Evolutionary conservation across 345 rosid genomes (phyloP).

Genomic region (Lagerstroemia speciosa): DNA sequence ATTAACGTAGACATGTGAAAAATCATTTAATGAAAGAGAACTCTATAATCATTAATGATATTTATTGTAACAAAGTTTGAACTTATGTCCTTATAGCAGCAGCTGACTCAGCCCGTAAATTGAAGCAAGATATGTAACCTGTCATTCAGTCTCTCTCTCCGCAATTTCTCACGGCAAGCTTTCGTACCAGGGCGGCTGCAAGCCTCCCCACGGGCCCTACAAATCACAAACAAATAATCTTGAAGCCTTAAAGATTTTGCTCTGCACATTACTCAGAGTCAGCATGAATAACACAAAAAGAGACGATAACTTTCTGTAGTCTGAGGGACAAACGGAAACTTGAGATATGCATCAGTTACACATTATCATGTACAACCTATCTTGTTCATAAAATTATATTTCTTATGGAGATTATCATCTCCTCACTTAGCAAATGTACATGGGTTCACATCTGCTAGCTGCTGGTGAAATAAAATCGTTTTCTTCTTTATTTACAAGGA

Average conservation of each 20-base stretch:
- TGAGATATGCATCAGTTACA: not conserved
- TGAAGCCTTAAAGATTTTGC: not conserved
- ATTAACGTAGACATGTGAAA: not conserved
- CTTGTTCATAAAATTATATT: not conserved
- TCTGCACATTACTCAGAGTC: not conserved
- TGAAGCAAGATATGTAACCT: conserved; percentile 22
- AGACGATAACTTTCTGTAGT: not conserved
- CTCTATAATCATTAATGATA: not conserved
- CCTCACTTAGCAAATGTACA: not conserved
- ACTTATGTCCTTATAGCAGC: not conserved
- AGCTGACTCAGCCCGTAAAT: not conserved
- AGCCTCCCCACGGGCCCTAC: conserved; percentile 22
- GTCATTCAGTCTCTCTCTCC: conserved; percentile 79
- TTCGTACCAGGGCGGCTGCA: conserved; percentile 37
- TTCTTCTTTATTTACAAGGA: not conserved
- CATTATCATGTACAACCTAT: not conserved
- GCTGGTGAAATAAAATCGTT: not conserved
- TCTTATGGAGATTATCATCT: not conserved
- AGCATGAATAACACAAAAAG: not conserved
- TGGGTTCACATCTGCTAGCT: not conserved
- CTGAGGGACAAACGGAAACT: not conserved
- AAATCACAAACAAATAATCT: not conserved
- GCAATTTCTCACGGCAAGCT: conserved; percentile 86
- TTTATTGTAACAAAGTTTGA: not conserved
- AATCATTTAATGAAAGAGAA: not conserved